Evolutionary conservation across 2,329 filamentous ascomycete species (phyloP).

Genomic region (Didymella glomerata): DNA sequence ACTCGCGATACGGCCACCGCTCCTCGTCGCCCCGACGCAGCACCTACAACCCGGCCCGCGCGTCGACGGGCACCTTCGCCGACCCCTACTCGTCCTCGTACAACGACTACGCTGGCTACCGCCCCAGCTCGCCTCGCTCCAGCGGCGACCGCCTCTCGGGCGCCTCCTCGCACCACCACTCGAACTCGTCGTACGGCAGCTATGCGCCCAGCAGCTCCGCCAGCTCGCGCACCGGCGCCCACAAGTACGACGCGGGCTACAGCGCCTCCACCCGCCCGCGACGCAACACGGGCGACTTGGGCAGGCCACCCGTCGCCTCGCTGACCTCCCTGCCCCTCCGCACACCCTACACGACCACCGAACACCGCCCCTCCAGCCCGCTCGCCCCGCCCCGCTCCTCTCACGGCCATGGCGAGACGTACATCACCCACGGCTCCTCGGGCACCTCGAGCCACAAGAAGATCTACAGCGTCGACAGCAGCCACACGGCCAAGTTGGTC

Average conservation of each 20-base stretch:
- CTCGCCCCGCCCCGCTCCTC: conserved; percentile 47
- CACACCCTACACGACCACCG: conserved; percentile 40
- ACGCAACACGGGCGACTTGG: conserved; percentile 54
- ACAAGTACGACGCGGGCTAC: conserved; percentile 55
- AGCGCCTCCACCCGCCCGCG: conserved; percentile 52
- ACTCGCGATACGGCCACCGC: conserved; percentile 44
- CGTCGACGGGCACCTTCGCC: conserved; percentile 50
- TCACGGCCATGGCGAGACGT: conserved; percentile 47
- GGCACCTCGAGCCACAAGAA: conserved; percentile 54
- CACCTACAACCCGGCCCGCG: conserved; percentile 42
- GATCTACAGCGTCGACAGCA: conserved; percentile 59
- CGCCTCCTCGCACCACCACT: conserved; percentile 33
- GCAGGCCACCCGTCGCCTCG: conserved; percentile 48
- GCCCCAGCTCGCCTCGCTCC: conserved; percentile 45
- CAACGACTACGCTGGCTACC: conserved; percentile 30
- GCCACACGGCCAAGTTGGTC: conserved; percentile 48
- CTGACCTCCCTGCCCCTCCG: conserved; percentile 45
- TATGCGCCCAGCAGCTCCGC: conserved; percentile 40
- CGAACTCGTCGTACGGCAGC: conserved; percentile 25
- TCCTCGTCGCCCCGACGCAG: conserved; percentile 48
- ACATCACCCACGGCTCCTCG: conserved; percentile 48
- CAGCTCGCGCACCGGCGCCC: conserved; percentile 37
- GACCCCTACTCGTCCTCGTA: conserved; percentile 44
- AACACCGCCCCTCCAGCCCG: conserved; percentile 54
- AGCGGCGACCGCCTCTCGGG: conserved; percentile 45